phyloP scores from a whole-genome alignment of 106 monocot genomes.

The Narthecium ossifragum region DNA sequence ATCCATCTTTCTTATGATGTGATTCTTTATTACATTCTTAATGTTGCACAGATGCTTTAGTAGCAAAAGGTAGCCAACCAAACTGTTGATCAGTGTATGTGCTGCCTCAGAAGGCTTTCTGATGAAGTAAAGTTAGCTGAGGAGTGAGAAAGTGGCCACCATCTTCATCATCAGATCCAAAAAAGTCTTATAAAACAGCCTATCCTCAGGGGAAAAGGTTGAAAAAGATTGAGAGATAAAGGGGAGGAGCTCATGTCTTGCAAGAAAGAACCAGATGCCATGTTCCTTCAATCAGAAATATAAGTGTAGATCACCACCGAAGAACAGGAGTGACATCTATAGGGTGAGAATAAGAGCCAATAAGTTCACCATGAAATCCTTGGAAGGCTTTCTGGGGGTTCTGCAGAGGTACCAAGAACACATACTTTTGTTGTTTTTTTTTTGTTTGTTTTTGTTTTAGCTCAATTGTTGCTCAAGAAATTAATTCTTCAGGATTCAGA shows the following conservation, averaged over 20 bases:
- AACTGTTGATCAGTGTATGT: slow-evolving; percentile 5
- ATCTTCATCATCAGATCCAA: slow-evolving; percentile 16
- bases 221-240: slow-evolving; percentile 6
- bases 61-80: slow-evolving; percentile 17
- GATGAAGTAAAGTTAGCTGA: slow-evolving; percentile 60
- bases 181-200: slow-evolving; percentile 17
- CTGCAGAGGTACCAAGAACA: background rate
- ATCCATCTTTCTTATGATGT: no score
- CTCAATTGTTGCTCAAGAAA: no score
- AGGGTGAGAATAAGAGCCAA: background rate
- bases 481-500: no score
- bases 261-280: slow-evolving; percentile 46
- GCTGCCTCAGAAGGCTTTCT: slow-evolving; percentile 35
- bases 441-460: no score
- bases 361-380: background rate
- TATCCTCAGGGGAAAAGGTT: background rate
- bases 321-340: slow-evolving; percentile 3
- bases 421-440: background rate
- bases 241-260: slow-evolving; percentile 16
- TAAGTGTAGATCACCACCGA: no score
- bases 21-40: background rate
- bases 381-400: background rate
- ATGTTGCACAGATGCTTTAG: background rate
- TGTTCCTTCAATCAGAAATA: slow-evolving; percentile 11
- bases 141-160: slow-evolving; percentile 49